Percentiles rank a stretch among this genome's conserved stretches.
Conservation (phyloP, 306 rosid genomes). For the Ziziphus jujuba region DNA sequence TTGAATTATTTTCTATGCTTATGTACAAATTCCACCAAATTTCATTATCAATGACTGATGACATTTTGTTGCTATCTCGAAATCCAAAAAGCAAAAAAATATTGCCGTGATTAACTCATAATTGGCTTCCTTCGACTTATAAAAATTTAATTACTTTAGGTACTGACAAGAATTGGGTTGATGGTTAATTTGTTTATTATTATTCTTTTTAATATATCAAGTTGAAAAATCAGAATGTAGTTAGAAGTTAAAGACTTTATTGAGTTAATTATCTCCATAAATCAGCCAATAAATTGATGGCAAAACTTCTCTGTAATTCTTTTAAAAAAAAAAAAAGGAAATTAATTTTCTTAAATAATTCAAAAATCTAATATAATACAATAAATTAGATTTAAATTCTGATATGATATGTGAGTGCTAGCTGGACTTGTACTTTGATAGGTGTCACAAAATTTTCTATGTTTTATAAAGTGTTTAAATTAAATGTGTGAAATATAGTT, state of each 20-base stretch:
- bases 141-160: neutral
- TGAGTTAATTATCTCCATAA: conserved; percentile 29
- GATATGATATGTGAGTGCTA: neutral
- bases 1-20: neutral
- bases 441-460: too few species aligned
- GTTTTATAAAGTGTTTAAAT: too few species aligned
- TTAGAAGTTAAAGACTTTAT: neutral
- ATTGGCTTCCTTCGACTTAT: neutral
- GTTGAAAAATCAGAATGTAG: too few species aligned
- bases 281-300: conserved; percentile 23
- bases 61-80: too few species aligned
- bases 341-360: too few species aligned
- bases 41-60: too few species aligned
- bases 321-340: too few species aligned
- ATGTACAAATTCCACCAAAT: neutral
- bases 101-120: conserved; percentile 6
- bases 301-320: neutral
- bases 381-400: neutral
- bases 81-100: neutral
- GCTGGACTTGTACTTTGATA: neutral
- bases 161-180: conserved; percentile 2
- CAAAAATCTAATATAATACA: too few species aligned
- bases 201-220: neutral
- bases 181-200: neutral
- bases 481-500: too few species aligned